phyloP scores from a whole-genome alignment of 2,329 filamentous ascomycete genomes.

The Conoideocrella luteorostrata region DNA sequence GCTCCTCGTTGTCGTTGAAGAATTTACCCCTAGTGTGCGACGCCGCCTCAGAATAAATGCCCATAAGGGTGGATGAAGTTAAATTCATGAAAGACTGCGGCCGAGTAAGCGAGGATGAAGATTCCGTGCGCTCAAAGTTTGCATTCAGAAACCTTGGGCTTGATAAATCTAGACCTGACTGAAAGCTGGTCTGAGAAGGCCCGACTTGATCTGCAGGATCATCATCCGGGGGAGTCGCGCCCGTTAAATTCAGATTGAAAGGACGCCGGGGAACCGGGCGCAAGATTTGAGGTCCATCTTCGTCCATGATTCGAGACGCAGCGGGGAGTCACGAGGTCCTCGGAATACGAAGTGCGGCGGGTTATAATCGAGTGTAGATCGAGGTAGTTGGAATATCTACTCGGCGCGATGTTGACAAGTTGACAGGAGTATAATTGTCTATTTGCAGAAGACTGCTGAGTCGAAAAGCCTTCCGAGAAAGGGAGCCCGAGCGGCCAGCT shows the following conservation, averaged over 20 bases:
- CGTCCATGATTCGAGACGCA: conserved; percentile 23
- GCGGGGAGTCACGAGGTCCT: background rate
- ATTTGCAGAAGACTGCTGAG: background rate
- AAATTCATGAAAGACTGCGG: conserved; percentile 79
- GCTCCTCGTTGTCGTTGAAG: conserved; percentile 41
- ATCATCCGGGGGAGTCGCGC: conserved; percentile 37
- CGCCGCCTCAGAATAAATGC: conserved; percentile 74
- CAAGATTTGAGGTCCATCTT: conserved; percentile 48
- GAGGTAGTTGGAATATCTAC: no score
- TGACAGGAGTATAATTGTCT: no score
- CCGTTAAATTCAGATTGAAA: conserved; percentile 53
- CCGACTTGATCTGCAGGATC: conserved; percentile 22
- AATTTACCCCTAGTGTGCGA: conserved; percentile 40
- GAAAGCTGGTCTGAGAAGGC: conserved; percentile 13
- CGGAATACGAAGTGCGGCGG: no score
- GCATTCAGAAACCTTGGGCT: conserved; percentile 33
- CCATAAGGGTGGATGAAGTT: conserved; percentile 80
- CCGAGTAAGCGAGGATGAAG: conserved; percentile 46
- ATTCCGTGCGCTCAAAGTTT: conserved; percentile 34
- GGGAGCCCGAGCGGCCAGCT: background rate
- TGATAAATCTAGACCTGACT: conserved; percentile 21
- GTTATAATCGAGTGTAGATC: no score
- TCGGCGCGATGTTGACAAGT: background rate
- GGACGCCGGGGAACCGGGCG: conserved; percentile 67
- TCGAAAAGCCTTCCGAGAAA: background rate